Percentiles rank a stretch among this genome's conserved stretches.
Evolutionary conservation across 495 filamentous ascomycete genomes (phyloP).

Genomic region (Opeltia flavorubescens): DNA sequence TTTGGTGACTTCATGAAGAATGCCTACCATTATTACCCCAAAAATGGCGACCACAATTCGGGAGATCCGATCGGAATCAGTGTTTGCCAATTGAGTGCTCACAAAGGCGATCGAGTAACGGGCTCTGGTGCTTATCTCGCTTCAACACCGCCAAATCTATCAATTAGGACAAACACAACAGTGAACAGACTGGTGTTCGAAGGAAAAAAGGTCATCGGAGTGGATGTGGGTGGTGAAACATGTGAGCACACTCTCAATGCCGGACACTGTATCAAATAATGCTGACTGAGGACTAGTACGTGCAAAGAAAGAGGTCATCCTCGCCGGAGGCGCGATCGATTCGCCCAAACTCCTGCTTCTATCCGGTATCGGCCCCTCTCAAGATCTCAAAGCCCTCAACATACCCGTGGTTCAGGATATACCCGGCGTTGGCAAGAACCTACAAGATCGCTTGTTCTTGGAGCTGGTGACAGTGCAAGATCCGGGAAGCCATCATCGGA

Average conservation of each 20-base stretch:
- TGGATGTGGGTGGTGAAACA: slow-evolving; percentile 24
- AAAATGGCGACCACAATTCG: slow-evolving; percentile 43
- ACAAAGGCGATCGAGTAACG: slow-evolving; percentile 35
- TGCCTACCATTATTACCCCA: slow-evolving; percentile 23
- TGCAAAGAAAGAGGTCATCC: slow-evolving; percentile 41
- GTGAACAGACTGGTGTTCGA: slow-evolving; percentile 39
- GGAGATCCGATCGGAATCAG: slow-evolving; percentile 46
- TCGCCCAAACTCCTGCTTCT: slow-evolving; percentile 48
- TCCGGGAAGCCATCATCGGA: slow-evolving; percentile 5
- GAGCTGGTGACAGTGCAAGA: slow-evolving; percentile 5
- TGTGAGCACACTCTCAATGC: slow-evolving; percentile 25
- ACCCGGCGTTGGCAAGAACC: slow-evolving; percentile 40
- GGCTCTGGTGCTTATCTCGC: slow-evolving; percentile 32
- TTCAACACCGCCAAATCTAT: slow-evolving; percentile 33
- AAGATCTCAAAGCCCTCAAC: slow-evolving; percentile 34
- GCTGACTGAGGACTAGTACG: slow-evolving; percentile 9
- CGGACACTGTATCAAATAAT: background rate
- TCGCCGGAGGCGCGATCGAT: slow-evolving; percentile 43
- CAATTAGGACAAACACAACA: slow-evolving; percentile 30
- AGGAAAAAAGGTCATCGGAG: slow-evolving; percentile 36
- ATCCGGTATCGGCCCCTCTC: slow-evolving; percentile 45
- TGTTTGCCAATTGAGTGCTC: slow-evolving; percentile 31
- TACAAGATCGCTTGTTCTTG: slow-evolving; percentile 22
- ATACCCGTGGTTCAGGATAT: slow-evolving; percentile 37
- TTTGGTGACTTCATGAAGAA: slow-evolving; percentile 37